These are phyloP conservation scores for Solanum aculeatissimum DNA, from an alignment of 305 asterid genomes.

Conservation along the genomic window DNA sequence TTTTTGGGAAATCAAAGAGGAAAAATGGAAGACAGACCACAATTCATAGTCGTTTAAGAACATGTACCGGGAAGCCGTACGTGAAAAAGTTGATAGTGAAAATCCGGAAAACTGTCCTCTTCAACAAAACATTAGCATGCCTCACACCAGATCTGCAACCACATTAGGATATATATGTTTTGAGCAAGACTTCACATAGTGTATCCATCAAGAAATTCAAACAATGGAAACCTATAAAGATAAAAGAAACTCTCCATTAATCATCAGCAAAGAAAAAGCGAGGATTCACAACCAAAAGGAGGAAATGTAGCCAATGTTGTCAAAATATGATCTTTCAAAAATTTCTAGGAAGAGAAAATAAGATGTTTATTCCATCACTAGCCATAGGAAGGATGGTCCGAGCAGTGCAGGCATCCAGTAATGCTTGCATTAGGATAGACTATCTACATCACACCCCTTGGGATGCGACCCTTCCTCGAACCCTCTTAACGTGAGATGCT, in stretches of 20 bases:
- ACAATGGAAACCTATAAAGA: neutral
- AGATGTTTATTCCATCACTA: neutral
- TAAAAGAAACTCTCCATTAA: neutral
- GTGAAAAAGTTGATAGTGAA: slow-evolving; percentile 99
- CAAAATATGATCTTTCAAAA: neutral
- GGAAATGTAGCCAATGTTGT: neutral
- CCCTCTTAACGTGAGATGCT: neutral
- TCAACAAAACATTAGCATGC: slow-evolving; percentile 86
- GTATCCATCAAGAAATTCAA: neutral
- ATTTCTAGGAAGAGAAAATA: neutral
- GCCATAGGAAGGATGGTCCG: neutral
- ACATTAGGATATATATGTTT: neutral
- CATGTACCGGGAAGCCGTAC: slow-evolving; percentile 94
- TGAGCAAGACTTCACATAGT: neutral
- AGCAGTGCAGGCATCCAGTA: neutral
- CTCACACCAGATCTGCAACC: slow-evolving; percentile 85
- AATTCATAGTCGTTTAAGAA: slow-evolving; percentile 8
- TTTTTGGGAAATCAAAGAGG: neutral
- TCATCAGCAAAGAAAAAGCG: neutral
- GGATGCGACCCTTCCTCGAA: neutral
- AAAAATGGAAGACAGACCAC: neutral
- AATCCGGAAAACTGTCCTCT: slow-evolving; percentile 76
- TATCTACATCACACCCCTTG: neutral
- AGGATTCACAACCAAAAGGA: neutral
- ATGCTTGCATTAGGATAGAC: neutral